Evolutionary conservation across 1,284 basidiomycete species (phyloP).

Genomic region (Marasmius fiardii): DNA sequence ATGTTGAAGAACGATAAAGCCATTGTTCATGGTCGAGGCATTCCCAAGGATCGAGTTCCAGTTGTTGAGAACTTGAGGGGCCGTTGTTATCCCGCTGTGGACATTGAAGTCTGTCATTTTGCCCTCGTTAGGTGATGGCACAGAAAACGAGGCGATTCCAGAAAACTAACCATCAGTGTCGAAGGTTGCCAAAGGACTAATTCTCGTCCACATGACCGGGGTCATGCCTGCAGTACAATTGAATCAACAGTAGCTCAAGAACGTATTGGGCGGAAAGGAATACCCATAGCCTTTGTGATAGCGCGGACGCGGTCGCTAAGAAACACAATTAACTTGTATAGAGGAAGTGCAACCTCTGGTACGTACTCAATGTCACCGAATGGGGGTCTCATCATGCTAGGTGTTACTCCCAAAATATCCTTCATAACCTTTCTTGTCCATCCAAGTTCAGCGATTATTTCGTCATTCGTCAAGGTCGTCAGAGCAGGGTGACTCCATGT

Average conservation of each 20-base stretch:
- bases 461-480: conserved; percentile 77
- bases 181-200: conserved; percentile 53
- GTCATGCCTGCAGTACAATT: conserved; percentile 31
- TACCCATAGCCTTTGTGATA: conserved; percentile 64
- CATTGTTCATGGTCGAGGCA: conserved; percentile 42
- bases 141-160: neutral
- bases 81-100: conserved; percentile 57
- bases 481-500: conserved; percentile 67
- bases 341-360: neutral
- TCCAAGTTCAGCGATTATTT: conserved; percentile 86
- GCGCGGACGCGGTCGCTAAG: conserved; percentile 77
- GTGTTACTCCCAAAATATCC: conserved; percentile 71
- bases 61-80: conserved; percentile 56
- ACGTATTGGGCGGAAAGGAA: neutral
- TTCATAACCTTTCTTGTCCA: conserved; percentile 86
- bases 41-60: conserved; percentile 63
- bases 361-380: conserved; percentile 63
- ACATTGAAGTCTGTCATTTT: conserved; percentile 68
- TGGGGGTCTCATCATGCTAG: conserved; percentile 57
- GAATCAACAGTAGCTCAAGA: neutral
- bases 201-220: conserved; percentile 69
- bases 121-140: conserved; percentile 9
- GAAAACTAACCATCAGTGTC: conserved; percentile 56
- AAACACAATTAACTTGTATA: neutral
- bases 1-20: conserved; percentile 77